Percentiles rank a stretch among this genome's conserved stretches.
phyloP scores from a whole-genome alignment of 108 stramenopile genomes.

The Hondaea fermentalgiana region DNA sequence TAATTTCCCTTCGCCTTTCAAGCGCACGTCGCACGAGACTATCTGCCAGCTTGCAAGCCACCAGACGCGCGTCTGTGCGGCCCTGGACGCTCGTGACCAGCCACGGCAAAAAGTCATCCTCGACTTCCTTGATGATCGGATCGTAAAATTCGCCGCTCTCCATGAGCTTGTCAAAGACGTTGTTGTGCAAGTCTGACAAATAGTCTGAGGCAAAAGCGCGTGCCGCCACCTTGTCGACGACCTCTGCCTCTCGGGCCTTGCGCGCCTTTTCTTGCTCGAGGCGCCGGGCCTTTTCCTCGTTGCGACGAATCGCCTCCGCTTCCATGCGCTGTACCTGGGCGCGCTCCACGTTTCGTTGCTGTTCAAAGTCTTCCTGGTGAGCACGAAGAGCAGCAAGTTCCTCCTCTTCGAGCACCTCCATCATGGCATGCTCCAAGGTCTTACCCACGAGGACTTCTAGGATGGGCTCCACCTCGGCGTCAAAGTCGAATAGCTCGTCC shows the following conservation, averaged over 20 bases:
- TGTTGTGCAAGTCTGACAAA: slow-evolving; percentile 31
- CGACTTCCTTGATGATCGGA: slow-evolving; percentile 42
- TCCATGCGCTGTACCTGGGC: slow-evolving; percentile 59
- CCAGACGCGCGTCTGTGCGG: not conserved
- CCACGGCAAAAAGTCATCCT: not conserved
- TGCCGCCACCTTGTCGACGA: slow-evolving; percentile 49
- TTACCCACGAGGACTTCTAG: slow-evolving; percentile 60
- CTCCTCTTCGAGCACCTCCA: slow-evolving; percentile 62
- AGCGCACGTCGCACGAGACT: not conserved
- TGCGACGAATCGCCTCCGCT: slow-evolving; percentile 40
- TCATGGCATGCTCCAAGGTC: slow-evolving; percentile 50
- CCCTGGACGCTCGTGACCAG: not conserved
- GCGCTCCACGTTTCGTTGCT: slow-evolving; percentile 50
- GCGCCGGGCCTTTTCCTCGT: slow-evolving; percentile 42
- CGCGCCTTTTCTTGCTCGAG: slow-evolving; percentile 34
- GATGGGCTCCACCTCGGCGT: slow-evolving; percentile 56
- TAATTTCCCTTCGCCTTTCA: not conserved
- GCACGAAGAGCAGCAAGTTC: slow-evolving; percentile 48
- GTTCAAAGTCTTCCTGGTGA: slow-evolving; percentile 52
- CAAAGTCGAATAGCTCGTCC: slow-evolving; percentile 63
- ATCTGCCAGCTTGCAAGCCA: not conserved
- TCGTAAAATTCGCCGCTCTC: slow-evolving; percentile 45
- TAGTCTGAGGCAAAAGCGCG: slow-evolving; percentile 39
- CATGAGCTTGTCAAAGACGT: slow-evolving; percentile 39
- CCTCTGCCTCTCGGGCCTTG: slow-evolving; percentile 26